These are phyloP conservation scores for Allium sativum DNA, from an alignment of 106 monocot species.

Conservation along the genomic window DNA sequence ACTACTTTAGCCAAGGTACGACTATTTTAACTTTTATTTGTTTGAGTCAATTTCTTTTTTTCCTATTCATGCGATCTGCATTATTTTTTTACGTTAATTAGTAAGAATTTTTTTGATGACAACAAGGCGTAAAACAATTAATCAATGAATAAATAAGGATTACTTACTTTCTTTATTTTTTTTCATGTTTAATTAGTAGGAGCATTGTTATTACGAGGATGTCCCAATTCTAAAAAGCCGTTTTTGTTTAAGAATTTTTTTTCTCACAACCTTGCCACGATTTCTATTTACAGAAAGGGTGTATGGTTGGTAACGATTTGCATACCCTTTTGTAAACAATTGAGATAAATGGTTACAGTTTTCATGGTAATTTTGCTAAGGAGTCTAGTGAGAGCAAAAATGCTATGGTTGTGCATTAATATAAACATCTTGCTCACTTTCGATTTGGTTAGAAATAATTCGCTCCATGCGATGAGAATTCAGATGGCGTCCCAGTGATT, in stretches of 20 bases:
- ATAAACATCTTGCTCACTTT: not conserved
- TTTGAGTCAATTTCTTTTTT: too few relatives aligned
- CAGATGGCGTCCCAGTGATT: conserved; percentile 15
- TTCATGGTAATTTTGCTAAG: not conserved
- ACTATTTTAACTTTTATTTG: too few relatives aligned
- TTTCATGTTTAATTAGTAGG: too few relatives aligned
- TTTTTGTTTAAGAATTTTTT: not conserved
- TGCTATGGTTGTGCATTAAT: too few relatives aligned
- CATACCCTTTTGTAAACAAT: not conserved
- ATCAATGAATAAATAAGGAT: too few relatives aligned
- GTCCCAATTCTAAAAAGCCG: not conserved
- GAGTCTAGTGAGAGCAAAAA: too few relatives aligned
- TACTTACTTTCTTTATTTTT: too few relatives aligned
- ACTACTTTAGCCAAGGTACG: too few relatives aligned
- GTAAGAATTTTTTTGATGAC: too few relatives aligned
- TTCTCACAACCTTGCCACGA: not conserved
- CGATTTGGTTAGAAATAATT: not conserved
- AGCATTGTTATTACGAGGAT: not conserved
- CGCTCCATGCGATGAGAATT: conserved; percentile 16
- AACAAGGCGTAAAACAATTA: too few relatives aligned
- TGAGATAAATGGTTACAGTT: not conserved
- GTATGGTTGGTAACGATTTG: not conserved
- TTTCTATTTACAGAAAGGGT: not conserved
- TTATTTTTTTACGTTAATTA: too few relatives aligned
- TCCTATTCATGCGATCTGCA: too few relatives aligned